These are phyloP conservation scores for Talaromyces sp. DNA, from an alignment of 2,329 filamentous ascomycete genomes.

Conservation along the genomic window DNA sequence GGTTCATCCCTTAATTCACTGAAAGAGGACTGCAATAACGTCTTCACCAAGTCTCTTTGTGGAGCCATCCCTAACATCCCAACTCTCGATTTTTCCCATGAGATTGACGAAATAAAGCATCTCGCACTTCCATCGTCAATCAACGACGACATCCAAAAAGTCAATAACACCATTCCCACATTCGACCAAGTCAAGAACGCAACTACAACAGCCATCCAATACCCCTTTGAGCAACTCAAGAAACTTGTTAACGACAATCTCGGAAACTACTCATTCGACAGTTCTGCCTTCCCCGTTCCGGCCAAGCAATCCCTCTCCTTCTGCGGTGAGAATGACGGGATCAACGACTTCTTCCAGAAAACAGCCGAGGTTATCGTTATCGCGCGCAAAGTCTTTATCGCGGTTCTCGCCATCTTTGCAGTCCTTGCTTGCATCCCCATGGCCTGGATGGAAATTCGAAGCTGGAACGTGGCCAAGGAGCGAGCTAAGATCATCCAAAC, in stretches of 20 bases:
- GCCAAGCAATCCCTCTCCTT: constrained; percentile 77
- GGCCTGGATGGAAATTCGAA: constrained; percentile 71
- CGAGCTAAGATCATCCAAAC: constrained; percentile 63
- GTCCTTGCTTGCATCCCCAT: constrained; percentile 70
- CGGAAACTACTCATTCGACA: constrained; percentile 70
- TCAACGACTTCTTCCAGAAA: constrained; percentile 76
- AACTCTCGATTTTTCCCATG: constrained; percentile 59
- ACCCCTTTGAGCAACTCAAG: constrained; percentile 78
- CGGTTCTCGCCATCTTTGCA: constrained; percentile 66
- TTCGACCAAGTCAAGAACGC: constrained; percentile 81
- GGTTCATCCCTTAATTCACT: constrained; percentile 51
- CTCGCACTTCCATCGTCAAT: constrained; percentile 66
- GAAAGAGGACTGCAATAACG: constrained; percentile 50
- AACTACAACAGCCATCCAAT: constrained; percentile 65
- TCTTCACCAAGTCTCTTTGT: constrained; percentile 19
- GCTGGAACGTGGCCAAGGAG: constrained; percentile 68
- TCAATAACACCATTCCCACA: constrained; percentile 74
- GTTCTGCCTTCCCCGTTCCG: constrained; percentile 72
- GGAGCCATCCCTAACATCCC: constrained; percentile 42
- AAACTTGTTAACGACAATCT: constrained; percentile 65
- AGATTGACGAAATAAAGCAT: constrained; percentile 62
- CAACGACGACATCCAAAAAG: constrained; percentile 61
- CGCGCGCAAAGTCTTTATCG: constrained; percentile 70
- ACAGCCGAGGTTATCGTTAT: constrained; percentile 62
- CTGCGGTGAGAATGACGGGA: constrained; percentile 77